Base-by-base conservation (phyloP, 768 basidiomycete species). In the Symmetrospora coprosmae region DNA sequence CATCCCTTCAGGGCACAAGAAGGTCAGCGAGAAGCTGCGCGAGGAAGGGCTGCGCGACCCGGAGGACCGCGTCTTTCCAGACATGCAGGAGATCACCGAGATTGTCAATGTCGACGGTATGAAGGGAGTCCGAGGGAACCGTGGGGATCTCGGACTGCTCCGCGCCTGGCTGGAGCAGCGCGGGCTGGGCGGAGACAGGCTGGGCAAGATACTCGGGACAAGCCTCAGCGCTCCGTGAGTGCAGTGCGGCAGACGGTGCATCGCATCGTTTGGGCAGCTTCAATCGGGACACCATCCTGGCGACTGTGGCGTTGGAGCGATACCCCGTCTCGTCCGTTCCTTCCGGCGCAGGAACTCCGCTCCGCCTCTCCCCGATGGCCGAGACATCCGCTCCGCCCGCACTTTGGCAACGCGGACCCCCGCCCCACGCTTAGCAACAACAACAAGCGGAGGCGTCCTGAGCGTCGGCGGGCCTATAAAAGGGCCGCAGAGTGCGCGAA, bases 71-170 rank as follows among this genome's bases (percentile, higher is more conserved):
- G 55, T 41, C n/a, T 58, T 58, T 35, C 8, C 16, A 11, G 31
- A 43, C 30, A 58, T 58, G 55, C 38, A 41, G 38, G 55, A 58
- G 31, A 58, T 58, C 41, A 58, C 55, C 25, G 55, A 58, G 31
- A 43, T 30, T n/a, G 43, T 58, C 55, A 34, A 58, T 47, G 43
- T 58, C 4, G 43, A 58, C n/a, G 55, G 55, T 30, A 58, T 58
- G 55, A 43, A 38, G 46, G 55, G 55, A 17, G 31, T 38, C 2
- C 19, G 55, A 19, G 23, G 30, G 27, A 58, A 58, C 37, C 43
- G 55, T 31, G 55, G 55, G 11, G 55, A 58, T 21, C 28, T 58
- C 8, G 55, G 55, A 5, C 25, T 35, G 9, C 31, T 58, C 13
- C 40, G 55, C 14, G 55, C 30, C 25, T 58, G 55, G 55, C 43